Conservation (phyloP, 352 stramenopile species). For the Pythium oligandrum region DNA sequence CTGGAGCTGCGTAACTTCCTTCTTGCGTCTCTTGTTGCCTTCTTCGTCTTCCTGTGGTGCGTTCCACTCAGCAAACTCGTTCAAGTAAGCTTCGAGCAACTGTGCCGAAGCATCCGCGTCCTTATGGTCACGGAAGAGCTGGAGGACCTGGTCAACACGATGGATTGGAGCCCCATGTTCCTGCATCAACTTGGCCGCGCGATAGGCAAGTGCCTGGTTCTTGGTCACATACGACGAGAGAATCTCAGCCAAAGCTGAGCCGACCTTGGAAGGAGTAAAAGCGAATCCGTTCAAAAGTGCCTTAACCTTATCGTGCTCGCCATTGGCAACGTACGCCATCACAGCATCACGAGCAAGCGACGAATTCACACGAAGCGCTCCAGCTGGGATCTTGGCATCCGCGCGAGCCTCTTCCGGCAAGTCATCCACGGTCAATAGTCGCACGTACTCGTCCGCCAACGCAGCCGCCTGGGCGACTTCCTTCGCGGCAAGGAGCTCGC, state of each 20-base stretch:
- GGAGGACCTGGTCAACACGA: slow-evolving; percentile 34
- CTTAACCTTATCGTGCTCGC: slow-evolving; percentile 51
- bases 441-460: slow-evolving; percentile 35
- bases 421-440: slow-evolving; percentile 30
- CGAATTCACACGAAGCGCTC: slow-evolving; percentile 28
- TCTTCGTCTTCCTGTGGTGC: slow-evolving; percentile 7
- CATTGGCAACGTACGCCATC: slow-evolving; percentile 37
- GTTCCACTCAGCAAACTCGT: slow-evolving; percentile 24
- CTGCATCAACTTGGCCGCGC: slow-evolving; percentile 47
- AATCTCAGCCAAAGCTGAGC: slow-evolving; percentile 40
- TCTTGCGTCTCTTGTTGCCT: slow-evolving; percentile 1
- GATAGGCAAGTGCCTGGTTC: slow-evolving; percentile 44
- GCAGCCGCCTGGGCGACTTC: slow-evolving; percentile 27
- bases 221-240: slow-evolving; percentile 31
- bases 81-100: slow-evolving; percentile 45
- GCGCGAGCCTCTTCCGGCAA: slow-evolving; percentile 17
- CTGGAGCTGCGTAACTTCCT: too few species aligned
- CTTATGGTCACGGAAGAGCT: slow-evolving; percentile 42
- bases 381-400: slow-evolving; percentile 16
- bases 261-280: slow-evolving; percentile 32
- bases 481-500: slow-evolving; percentile 35
- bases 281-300: slow-evolving; percentile 50
- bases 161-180: slow-evolving; percentile 43
- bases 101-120: slow-evolving; percentile 30
- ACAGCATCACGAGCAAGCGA: slow-evolving; percentile 41